Conservation (phyloP, 2,329 filamentous ascomycete genomes). For the Orbilia brochopaga region DNA sequence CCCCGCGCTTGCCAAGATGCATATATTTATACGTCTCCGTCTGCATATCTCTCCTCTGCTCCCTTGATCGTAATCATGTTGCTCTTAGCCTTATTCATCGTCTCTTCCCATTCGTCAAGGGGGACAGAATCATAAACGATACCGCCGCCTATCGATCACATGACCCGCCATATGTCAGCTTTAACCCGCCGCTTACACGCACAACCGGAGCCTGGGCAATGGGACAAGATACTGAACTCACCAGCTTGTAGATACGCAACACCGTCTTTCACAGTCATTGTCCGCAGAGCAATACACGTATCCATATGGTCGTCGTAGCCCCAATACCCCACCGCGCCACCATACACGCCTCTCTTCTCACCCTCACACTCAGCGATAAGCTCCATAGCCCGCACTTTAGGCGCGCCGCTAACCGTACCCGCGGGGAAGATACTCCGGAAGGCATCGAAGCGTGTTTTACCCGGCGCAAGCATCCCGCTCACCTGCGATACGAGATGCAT, state of each 20-base stretch:
- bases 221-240: constrained; percentile 24
- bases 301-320: constrained; percentile 74
- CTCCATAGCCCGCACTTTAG: constrained; percentile 96
- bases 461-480: constrained; percentile 81
- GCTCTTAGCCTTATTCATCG: constrained; percentile 91
- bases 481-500: constrained; percentile 97
- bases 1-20: too few relatives aligned
- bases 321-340: constrained; percentile 95
- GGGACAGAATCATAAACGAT: constrained; percentile 94
- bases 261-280: constrained; percentile 92
- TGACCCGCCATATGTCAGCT: not conserved
- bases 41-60: constrained; percentile 72
- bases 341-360: constrained; percentile 94
- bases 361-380: constrained; percentile 90
- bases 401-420: constrained; percentile 91
- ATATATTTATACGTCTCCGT: constrained; percentile 54
- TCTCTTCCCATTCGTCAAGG: constrained; percentile 92
- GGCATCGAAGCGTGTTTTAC: constrained; percentile 89
- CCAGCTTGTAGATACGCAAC: constrained; percentile 86
- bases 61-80: constrained; percentile 87
- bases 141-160: constrained; percentile 68
- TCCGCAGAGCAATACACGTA: constrained; percentile 75
- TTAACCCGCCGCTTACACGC: too few relatives aligned
- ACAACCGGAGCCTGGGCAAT: too few relatives aligned
- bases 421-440: constrained; percentile 97